These are phyloP conservation scores for Rhynchospora pubera DNA, from an alignment of 176 grass and related monocot species.

Conservation along the genomic window DNA sequence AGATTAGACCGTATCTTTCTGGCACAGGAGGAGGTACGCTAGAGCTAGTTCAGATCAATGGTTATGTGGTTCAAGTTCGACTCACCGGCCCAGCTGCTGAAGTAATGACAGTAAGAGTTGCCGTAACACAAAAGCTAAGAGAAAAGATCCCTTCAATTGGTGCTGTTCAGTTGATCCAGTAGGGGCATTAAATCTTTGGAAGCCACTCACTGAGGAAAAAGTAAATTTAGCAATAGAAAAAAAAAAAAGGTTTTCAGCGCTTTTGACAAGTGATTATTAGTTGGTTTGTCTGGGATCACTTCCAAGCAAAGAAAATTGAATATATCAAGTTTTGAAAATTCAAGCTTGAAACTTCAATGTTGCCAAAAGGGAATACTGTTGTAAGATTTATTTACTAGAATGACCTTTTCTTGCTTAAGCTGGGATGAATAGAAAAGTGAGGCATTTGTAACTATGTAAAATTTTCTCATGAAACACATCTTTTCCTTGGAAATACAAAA, in stretches of 20 bases:
- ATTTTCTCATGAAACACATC: background rate
- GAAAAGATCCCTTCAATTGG: slow-evolving; percentile 91
- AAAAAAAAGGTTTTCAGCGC: background rate
- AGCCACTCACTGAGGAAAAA: background rate
- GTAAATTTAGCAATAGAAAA: background rate
- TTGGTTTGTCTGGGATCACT: background rate
- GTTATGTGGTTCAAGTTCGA: slow-evolving; percentile 59
- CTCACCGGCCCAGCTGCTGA: slow-evolving; percentile 72
- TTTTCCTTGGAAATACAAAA: background rate
- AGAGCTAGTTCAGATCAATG: slow-evolving; percentile 59
- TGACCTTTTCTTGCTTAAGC: background rate
- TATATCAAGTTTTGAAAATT: background rate
- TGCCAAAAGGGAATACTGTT: background rate
- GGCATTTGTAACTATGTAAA: background rate
- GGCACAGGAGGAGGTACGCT: slow-evolving; percentile 84
- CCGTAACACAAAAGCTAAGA: slow-evolving; percentile 84
- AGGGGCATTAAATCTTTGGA: slow-evolving; percentile 13
- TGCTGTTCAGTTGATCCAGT: slow-evolving; percentile 82
- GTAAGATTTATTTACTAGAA: background rate
- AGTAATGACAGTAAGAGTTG: slow-evolving; percentile 91
- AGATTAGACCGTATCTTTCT: slow-evolving; percentile 90
- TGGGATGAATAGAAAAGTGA: background rate
- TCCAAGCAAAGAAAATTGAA: slow-evolving; percentile 8
- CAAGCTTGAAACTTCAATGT: background rate
- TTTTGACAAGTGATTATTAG: background rate